phyloP scores from a whole-genome alignment of 805 yeast species.

The Yarrowia porcina region DNA sequence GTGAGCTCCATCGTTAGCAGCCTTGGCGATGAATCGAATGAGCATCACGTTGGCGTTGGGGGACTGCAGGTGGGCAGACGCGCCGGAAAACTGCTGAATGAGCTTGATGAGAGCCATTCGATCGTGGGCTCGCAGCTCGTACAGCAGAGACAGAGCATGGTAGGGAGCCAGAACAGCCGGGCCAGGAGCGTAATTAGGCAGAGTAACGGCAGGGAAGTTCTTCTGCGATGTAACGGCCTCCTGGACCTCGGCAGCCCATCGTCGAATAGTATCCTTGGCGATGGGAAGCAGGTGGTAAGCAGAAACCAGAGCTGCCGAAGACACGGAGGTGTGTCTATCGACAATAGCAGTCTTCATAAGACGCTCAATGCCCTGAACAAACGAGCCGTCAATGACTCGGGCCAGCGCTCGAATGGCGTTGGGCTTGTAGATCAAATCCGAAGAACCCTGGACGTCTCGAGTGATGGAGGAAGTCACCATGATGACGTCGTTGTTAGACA shows the following conservation, averaged over 20 bases:
- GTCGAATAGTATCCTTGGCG: constrained; percentile 85
- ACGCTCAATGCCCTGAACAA: constrained; percentile 91
- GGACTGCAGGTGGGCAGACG: constrained; percentile 59
- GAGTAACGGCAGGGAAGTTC: constrained; percentile 33
- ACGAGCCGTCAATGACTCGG: constrained; percentile 76
- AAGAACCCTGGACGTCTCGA: constrained; percentile 92
- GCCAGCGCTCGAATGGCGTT: constrained; percentile 91
- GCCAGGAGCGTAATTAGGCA: constrained; percentile 36
- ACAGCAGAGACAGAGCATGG: constrained; percentile 89
- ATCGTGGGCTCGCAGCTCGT: constrained; percentile 84
- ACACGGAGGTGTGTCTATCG: constrained; percentile 78
- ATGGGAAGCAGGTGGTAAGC: constrained; percentile 87
- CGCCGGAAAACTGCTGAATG: constrained; percentile 67
- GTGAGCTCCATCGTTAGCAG: constrained; percentile 68
- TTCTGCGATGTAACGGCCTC: constrained; percentile 76
- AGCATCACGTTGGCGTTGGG: constrained; percentile 83
- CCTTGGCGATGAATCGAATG: constrained; percentile 74
- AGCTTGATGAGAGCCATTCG: constrained; percentile 90
- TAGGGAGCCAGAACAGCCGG: constrained; percentile 82
- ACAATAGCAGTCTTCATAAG: constrained; percentile 89
- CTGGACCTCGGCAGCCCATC: constrained; percentile 92
- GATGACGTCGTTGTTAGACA: constrained; percentile 78
- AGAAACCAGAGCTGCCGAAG: constrained; percentile 91
- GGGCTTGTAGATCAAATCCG: constrained; percentile 78
- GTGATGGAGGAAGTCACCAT: constrained; percentile 98